phyloP scores from a whole-genome alignment of 768 basidiomycete genomes.

The Auriscalpium orientale region DNA sequence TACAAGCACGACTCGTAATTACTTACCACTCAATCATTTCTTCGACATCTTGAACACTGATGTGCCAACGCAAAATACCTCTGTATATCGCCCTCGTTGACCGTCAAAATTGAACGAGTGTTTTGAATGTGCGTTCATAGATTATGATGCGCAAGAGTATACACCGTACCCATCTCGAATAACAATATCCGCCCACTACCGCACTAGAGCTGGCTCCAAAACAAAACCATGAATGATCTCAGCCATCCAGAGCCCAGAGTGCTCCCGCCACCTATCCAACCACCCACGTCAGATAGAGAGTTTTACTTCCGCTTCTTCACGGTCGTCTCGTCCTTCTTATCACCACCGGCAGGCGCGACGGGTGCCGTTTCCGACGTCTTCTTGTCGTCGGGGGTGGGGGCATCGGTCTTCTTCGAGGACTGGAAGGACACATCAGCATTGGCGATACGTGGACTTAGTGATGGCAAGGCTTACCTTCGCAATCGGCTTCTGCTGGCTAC shows the following conservation, averaged over 20 bases:
- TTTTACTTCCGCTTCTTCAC: constrained; percentile 72
- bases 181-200: neutral
- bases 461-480: constrained; percentile 46
- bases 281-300: neutral
- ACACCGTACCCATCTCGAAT: neutral
- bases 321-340: constrained; percentile 60
- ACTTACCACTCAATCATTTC: neutral
- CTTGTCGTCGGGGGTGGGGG: constrained; percentile 53
- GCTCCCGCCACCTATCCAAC: neutral
- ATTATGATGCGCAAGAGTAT: neutral
- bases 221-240: neutral
- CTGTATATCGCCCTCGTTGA: neutral
- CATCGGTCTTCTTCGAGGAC: constrained; percentile 75
- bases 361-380: constrained; percentile 55
- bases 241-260: neutral
- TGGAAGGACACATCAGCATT: constrained; percentile 20
- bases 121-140: neutral
- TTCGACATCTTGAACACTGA: neutral
- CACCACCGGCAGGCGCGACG: constrained; percentile 64
- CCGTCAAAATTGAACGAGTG: neutral
- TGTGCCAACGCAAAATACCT: neutral
- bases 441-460: neutral
- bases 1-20: neutral
- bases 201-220: neutral
- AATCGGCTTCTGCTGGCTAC: constrained; percentile 62